Conservation (phyloP, 164 flowering plant genomes). For the Tinospora cordifolia region DNA sequence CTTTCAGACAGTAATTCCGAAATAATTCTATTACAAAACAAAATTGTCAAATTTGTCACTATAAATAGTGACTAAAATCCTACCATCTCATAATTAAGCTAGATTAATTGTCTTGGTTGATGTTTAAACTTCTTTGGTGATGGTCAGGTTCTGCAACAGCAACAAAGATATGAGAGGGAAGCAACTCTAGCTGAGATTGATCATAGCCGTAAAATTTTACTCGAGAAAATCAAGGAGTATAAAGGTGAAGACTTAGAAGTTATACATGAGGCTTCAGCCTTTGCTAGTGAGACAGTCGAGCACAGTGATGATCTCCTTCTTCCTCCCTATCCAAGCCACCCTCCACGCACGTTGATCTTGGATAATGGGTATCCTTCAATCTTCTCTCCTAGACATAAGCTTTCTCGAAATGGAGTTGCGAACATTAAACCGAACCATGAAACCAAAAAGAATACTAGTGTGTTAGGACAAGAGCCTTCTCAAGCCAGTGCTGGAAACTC, state of each 20-base stretch:
- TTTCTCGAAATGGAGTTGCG: constrained; percentile 29
- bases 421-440: constrained; percentile 20
- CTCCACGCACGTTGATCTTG: constrained; percentile 35
- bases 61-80: no score
- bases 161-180: constrained; percentile 69
- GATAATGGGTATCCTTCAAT: constrained; percentile 37
- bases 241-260: constrained; percentile 77
- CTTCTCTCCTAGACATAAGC: constrained; percentile 22
- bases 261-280: constrained; percentile 69
- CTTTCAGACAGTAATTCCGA: no score
- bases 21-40: no score
- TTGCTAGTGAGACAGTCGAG: constrained; percentile 74
- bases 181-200: constrained; percentile 76
- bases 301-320: constrained; percentile 64
- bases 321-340: constrained; percentile 79
- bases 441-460: constrained; percentile 18
- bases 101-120: neutral
- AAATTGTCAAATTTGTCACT: no score
- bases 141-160: constrained; percentile 67
- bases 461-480: constrained; percentile 14
- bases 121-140: constrained; percentile 1
- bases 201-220: constrained; percentile 55
- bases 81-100: no score
- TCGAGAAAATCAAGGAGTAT: constrained; percentile 71
- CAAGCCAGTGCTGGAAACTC: constrained; percentile 19